Evolutionary conservation across 176 grass and related monocot species (phyloP).

Genomic region (Saccharum spontaneum): DNA sequence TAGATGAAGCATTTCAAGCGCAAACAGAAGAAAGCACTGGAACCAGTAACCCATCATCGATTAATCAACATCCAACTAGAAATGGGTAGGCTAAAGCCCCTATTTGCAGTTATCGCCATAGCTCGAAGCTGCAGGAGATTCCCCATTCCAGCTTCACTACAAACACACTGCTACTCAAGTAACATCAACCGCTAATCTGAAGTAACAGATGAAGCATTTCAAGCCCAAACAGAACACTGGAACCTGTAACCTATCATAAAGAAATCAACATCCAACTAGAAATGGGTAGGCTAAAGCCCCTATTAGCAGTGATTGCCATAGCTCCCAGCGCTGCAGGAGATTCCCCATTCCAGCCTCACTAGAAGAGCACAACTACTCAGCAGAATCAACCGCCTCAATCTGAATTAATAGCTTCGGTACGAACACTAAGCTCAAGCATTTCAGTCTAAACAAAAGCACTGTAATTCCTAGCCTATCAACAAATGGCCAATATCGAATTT

Average conservation of each 20-base stretch:
- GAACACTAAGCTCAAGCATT: not conserved
- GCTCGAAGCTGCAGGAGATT: not conserved
- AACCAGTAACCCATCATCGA: not conserved
- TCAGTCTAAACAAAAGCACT: not conserved
- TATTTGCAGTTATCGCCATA: not conserved
- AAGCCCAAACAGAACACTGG: not conserved
- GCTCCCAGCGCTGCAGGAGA: not conserved
- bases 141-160: not conserved
- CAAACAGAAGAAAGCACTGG: not conserved
- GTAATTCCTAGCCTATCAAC: not conserved
- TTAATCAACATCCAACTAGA: not conserved
- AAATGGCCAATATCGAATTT: too few relatives aligned
- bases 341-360: conserved; percentile 2
- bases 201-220: not conserved
- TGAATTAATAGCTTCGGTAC: not conserved
- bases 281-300: not conserved
- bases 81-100: not conserved
- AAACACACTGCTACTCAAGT: not conserved
- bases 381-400: not conserved
- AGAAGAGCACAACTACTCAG: not conserved
- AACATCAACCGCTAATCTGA: not conserved
- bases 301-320: not conserved
- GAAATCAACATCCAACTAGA: not conserved
- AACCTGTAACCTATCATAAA: not conserved
- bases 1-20: not conserved